phyloP scores from a whole-genome alignment of 2,329 filamentous ascomycete genomes.

The Pyricularia grisea region DNA sequence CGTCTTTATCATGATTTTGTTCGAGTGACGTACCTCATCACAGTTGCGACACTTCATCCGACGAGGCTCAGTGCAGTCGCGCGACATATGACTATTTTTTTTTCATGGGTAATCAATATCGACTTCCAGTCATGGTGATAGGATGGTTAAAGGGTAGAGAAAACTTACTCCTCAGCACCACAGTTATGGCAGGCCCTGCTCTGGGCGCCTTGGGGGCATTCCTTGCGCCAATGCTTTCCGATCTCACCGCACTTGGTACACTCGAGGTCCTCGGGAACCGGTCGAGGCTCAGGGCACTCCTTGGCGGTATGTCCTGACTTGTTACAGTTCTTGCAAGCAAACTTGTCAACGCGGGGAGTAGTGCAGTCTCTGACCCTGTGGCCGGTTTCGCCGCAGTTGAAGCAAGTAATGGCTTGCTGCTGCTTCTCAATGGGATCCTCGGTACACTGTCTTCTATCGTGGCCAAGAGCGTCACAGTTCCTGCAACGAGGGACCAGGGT shows the following conservation, averaged over 20 bases:
- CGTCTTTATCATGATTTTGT: not conserved
- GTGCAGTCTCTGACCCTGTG: slow-evolving; percentile 63
- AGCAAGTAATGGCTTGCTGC: slow-evolving; percentile 43
- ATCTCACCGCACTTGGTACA: slow-evolving; percentile 53
- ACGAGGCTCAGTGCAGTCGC: slow-evolving; percentile 47
- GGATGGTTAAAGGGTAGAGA: slow-evolving; percentile 13
- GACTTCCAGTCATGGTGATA: not conserved
- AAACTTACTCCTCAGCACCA: slow-evolving; percentile 36
- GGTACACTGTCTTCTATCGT: slow-evolving; percentile 49
- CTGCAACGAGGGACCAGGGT: slow-evolving; percentile 49
- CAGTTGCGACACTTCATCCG: slow-evolving; percentile 51
- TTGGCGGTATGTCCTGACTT: slow-evolving; percentile 39
- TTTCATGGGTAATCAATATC: not conserved
- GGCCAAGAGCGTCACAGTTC: slow-evolving; percentile 58
- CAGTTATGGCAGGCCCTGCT: slow-evolving; percentile 53
- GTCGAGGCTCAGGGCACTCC: slow-evolving; percentile 48
- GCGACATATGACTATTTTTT: slow-evolving; percentile 37
- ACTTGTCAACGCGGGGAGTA: slow-evolving; percentile 51
- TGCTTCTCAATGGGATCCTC: slow-evolving; percentile 42
- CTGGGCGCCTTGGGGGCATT: slow-evolving; percentile 54
- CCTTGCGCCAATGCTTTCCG: slow-evolving; percentile 53
- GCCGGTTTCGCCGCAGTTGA: slow-evolving; percentile 53
- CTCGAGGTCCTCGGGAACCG: slow-evolving; percentile 49
- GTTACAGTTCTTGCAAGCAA: slow-evolving; percentile 59
- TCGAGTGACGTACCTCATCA: slow-evolving; percentile 19